Conservation (phyloP, 148 eudicot species). For the Dianthus caryophyllus region DNA sequence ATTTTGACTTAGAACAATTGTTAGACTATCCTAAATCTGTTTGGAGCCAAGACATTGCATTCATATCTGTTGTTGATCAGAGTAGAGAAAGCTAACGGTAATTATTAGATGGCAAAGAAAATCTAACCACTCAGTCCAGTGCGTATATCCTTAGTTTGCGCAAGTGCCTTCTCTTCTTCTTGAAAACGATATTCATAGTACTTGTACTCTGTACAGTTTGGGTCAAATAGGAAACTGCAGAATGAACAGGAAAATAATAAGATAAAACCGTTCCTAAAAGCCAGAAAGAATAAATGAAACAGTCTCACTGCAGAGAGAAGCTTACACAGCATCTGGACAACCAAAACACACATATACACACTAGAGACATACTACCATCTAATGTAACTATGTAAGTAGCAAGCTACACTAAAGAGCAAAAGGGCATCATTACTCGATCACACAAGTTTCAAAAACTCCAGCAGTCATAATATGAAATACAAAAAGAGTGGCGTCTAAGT, state of each 20-base stretch:
- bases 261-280: too few relatives aligned
- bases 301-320: not conserved
- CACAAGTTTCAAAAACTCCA: not conserved
- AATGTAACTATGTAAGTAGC: not conserved
- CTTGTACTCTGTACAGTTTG: constrained; percentile 76
- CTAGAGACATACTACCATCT: not conserved
- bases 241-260: constrained; percentile 10
- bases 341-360: not conserved
- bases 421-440: not conserved
- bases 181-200: constrained; percentile 72
- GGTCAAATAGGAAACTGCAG: constrained; percentile 81
- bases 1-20: not conserved
- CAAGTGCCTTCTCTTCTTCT: constrained; percentile 71
- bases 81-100: not conserved
- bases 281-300: too few relatives aligned
- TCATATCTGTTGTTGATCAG: not conserved
- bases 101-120: constrained; percentile 7
- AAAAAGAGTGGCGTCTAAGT: not conserved
- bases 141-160: constrained; percentile 42
- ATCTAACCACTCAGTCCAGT: constrained; percentile 47
- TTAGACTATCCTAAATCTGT: not conserved
- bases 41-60: not conserved
- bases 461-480: not conserved
- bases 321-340: not conserved
- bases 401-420: not conserved